These are phyloP conservation scores for Daldinia caldariorum DNA, from an alignment of 495 filamentous ascomycete genomes.

Conservation along the genomic window DNA sequence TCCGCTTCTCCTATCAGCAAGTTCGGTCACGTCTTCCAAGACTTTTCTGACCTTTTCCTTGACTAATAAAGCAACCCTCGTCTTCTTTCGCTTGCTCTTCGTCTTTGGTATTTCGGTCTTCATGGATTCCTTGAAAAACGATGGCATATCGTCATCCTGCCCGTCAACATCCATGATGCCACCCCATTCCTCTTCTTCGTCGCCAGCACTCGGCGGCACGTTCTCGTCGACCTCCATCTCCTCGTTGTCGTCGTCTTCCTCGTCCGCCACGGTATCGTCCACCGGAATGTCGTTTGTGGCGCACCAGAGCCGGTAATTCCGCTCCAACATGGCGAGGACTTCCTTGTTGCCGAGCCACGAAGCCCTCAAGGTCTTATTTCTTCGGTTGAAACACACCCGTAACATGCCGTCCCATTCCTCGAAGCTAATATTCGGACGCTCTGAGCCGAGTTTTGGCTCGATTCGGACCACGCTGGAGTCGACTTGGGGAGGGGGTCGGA, in stretches of 20 bases:
- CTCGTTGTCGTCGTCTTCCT: constrained; percentile 61
- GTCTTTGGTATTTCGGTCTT: constrained; percentile 63
- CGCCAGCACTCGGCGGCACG: constrained; percentile 61
- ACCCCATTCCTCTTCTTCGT: constrained; percentile 57
- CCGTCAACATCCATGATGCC: constrained; percentile 55
- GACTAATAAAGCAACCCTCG: constrained; percentile 79
- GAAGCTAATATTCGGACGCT: constrained; percentile 83
- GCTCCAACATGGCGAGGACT: constrained; percentile 81
- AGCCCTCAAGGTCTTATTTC: constrained; percentile 77
- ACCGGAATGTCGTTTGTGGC: constrained; percentile 80
- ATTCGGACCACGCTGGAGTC: constrained; percentile 70
- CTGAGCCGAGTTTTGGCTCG: constrained; percentile 76
- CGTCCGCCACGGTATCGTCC: constrained; percentile 71
- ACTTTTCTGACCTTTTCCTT: constrained; percentile 85
- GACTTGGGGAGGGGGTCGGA: constrained; percentile 81
- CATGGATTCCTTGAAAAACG: constrained; percentile 76
- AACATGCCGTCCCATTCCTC: constrained; percentile 95
- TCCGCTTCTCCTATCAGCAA: constrained; percentile 81
- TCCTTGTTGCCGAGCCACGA: constrained; percentile 78
- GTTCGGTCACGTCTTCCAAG: constrained; percentile 75
- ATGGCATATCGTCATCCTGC: constrained; percentile 66
- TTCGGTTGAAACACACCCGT: constrained; percentile 80
- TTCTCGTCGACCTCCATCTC: constrained; percentile 63
- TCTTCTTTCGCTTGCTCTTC: constrained; percentile 70
- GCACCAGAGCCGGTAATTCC: constrained; percentile 90